Conservation (phyloP, 2,329 filamentous ascomycete species). For the Curvularia hawaiiensis region DNA sequence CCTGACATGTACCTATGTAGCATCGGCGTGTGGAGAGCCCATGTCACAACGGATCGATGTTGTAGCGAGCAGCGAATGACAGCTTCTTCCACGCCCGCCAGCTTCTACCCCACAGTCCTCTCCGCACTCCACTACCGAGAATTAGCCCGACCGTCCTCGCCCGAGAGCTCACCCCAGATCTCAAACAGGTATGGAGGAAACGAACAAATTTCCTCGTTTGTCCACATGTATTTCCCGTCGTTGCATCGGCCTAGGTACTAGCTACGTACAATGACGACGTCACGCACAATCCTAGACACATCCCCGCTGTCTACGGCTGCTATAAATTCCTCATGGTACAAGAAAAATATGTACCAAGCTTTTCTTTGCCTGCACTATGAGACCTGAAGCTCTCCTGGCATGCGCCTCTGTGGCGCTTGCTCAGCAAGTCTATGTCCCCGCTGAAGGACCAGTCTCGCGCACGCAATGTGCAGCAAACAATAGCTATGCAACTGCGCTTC, state of each 20-base stretch:
- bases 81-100: neutral
- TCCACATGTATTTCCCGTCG: neutral
- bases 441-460: constrained; percentile 33
- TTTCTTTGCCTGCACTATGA: constrained; percentile 16
- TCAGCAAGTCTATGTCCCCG: constrained; percentile 47
- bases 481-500: constrained; percentile 34
- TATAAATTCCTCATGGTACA: neutral
- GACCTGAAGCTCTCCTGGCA: constrained; percentile 15
- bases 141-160: constrained; percentile 3
- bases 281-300: neutral
- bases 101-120: constrained; percentile 3
- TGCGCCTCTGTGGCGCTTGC: constrained; percentile 19
- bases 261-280: constrained; percentile 4
- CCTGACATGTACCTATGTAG: neutral
- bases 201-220: neutral
- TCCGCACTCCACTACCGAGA: constrained; percentile 8
- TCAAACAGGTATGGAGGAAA: constrained; percentile 1
- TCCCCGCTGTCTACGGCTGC: neutral
- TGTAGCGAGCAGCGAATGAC: neutral
- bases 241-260: neutral
- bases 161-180: constrained; percentile 1
- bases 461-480: constrained; percentile 36
- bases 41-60: neutral
- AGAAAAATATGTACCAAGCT: neutral
- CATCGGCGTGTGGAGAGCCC: neutral